A percentile compares a stretch with the other conserved stretches of the same genome.
These are phyloP conservation scores for Ilex asprella DNA, from an alignment of 257 asterid species.

Conservation along the genomic window DNA sequence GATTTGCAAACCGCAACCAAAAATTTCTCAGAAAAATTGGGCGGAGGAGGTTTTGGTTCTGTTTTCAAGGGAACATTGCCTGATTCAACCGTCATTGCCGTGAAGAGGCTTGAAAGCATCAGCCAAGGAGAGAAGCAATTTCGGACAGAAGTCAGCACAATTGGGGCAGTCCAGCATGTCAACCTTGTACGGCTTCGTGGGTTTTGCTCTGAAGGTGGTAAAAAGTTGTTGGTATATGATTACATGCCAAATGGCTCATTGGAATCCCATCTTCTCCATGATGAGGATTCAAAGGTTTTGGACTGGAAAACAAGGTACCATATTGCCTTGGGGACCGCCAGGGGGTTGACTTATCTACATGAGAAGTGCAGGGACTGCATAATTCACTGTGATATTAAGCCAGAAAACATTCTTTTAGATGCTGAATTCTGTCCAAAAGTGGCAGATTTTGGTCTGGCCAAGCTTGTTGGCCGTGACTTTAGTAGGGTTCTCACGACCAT, in stretches of 20 bases:
- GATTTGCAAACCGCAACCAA: slow-evolving; percentile 39
- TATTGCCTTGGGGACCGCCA: slow-evolving; percentile 33
- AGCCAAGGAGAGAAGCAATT: slow-evolving; percentile 58
- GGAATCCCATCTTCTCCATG: neutral
- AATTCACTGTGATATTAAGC: slow-evolving; percentile 49
- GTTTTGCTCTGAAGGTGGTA: slow-evolving; percentile 38
- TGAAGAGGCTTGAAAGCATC: slow-evolving; percentile 44
- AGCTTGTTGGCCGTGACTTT: slow-evolving; percentile 47
- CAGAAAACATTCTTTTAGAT: slow-evolving; percentile 41
- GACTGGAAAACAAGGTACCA: slow-evolving; percentile 1
- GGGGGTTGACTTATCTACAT: slow-evolving; percentile 54
- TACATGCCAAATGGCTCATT: neutral
- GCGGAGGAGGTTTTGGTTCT: slow-evolving; percentile 52
- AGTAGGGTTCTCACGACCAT: slow-evolving; percentile 39
- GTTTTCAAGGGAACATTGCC: slow-evolving; percentile 44
- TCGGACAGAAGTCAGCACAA: slow-evolving; percentile 50
- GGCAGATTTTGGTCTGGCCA: slow-evolving; percentile 56
- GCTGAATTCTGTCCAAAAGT: slow-evolving; percentile 41
- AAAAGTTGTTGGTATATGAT: slow-evolving; percentile 30
- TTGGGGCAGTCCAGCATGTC: slow-evolving; percentile 50
- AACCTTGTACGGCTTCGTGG: slow-evolving; percentile 49
- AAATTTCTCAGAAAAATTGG: slow-evolving; percentile 42
- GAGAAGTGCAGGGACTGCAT: slow-evolving; percentile 51
- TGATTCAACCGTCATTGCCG: slow-evolving; percentile 39
- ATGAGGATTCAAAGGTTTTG: neutral